Evolutionary conservation across 805 yeast genomes (phyloP).

Genomic region (baker's yeast (Saccharomyces cerevisiae)): DNA sequence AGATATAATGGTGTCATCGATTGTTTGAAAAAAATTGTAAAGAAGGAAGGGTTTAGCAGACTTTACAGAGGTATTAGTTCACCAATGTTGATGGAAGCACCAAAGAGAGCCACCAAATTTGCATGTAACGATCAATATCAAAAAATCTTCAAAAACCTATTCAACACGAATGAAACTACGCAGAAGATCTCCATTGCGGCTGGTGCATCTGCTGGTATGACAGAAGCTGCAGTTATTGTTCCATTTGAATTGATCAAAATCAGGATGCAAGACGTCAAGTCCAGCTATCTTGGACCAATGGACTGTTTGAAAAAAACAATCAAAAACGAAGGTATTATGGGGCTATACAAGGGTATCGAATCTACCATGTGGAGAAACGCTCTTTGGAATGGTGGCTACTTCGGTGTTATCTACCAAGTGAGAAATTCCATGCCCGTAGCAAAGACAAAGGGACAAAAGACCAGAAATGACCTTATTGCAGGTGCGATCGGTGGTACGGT

Average conservation of each 20-base stretch:
- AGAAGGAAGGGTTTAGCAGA: constrained; percentile 72
- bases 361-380: constrained; percentile 95
- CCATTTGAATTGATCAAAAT: constrained; percentile 94
- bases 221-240: constrained; percentile 90
- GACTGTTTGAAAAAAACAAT: constrained; percentile 72
- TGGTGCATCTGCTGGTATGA: constrained; percentile 96
- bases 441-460: constrained; percentile 58
- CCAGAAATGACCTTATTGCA: constrained; percentile 74
- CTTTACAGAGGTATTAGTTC: constrained; percentile 90
- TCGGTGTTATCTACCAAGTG: constrained; percentile 85
- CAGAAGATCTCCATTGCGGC: constrained; percentile 80
- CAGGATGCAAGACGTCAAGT: constrained; percentile 77
- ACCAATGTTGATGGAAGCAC: constrained; percentile 96
- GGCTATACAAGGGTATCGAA: constrained; percentile 88
- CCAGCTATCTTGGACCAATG: constrained; percentile 72
- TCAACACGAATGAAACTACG: constrained; percentile 59
- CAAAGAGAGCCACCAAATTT: constrained; percentile 95
- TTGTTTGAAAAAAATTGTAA: constrained; percentile 71
- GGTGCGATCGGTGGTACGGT: constrained; percentile 94
- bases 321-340: constrained; percentile 63
- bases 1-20: constrained; percentile 77
- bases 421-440: constrained; percentile 71
- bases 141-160: constrained; percentile 60
- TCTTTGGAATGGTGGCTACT: constrained; percentile 94
- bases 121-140: constrained; percentile 98